Percentiles rank a stretch among this genome's conserved stretches.
Conservation (phyloP, 2,329 filamentous ascomycete species). For the Zopfia rhizophila region DNA sequence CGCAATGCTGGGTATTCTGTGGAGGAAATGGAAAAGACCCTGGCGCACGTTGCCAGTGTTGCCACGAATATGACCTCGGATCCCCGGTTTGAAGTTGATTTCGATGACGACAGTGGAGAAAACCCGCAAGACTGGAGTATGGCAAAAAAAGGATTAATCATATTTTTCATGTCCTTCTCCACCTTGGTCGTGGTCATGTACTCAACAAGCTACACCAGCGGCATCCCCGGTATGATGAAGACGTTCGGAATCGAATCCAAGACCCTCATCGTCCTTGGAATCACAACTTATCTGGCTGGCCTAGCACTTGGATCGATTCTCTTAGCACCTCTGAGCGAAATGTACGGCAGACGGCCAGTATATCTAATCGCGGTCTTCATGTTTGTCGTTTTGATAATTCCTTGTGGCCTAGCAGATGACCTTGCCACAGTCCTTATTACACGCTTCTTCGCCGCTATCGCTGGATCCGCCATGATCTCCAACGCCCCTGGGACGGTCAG, state of each 20-base stretch:
- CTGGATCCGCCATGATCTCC: slow-evolving; percentile 81
- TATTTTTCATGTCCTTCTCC: slow-evolving; percentile 67
- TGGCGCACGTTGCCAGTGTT: slow-evolving; percentile 37
- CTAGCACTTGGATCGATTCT: slow-evolving; percentile 77
- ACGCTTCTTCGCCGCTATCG: slow-evolving; percentile 78
- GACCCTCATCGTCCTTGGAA: slow-evolving; percentile 75
- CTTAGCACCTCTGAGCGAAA: slow-evolving; percentile 77
- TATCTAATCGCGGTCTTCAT: slow-evolving; percentile 73
- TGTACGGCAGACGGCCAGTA: slow-evolving; percentile 73
- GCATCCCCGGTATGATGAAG: slow-evolving; percentile 72
- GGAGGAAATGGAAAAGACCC: slow-evolving; percentile 37
- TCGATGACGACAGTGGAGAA: slow-evolving; percentile 69
- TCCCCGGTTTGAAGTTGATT: slow-evolving; percentile 78
- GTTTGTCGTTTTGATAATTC: slow-evolving; percentile 76
- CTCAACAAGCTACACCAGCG: slow-evolving; percentile 74
- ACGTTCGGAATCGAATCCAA: slow-evolving; percentile 70
- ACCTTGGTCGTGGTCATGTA: slow-evolving; percentile 63
- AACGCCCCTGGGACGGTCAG: slow-evolving; percentile 85
- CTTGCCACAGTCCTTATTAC: slow-evolving; percentile 75
- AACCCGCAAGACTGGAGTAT: slow-evolving; percentile 77
- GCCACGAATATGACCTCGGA: slow-evolving; percentile 53
- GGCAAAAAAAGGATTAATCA: slow-evolving; percentile 65
- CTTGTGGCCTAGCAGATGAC: slow-evolving; percentile 75
- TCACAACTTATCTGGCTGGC: slow-evolving; percentile 82
- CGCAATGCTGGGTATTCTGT: slow-evolving; percentile 47